Conservation (phyloP, 345 rosid genomes). For the Odontarrhena argentea region DNA sequence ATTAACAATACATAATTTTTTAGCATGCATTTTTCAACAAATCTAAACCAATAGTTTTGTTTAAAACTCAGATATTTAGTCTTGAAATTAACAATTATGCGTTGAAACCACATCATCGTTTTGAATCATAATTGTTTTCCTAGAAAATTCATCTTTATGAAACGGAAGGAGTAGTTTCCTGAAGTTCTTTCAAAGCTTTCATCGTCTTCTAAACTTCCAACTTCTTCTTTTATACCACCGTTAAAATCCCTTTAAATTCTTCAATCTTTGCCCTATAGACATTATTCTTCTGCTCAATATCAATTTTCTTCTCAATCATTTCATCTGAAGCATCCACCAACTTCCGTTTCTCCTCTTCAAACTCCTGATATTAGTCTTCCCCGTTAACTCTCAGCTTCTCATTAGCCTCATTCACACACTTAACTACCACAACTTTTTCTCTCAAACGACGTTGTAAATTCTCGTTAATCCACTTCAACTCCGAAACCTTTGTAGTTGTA, state of each 20-base stretch:
- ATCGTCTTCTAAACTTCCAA: constrained; percentile 57
- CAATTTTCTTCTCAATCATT: constrained; percentile 59
- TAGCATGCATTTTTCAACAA: too few relatives aligned
- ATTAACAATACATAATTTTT: too few relatives aligned
- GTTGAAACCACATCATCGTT: too few relatives aligned
- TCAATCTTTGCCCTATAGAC: constrained; percentile 63
- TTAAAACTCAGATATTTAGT: too few relatives aligned
- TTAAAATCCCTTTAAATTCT: constrained; percentile 60
- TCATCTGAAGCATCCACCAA: constrained; percentile 64
- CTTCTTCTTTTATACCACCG: constrained; percentile 50
- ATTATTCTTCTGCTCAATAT: constrained; percentile 57
- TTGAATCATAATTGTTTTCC: too few relatives aligned
- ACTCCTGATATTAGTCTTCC: constrained; percentile 46
- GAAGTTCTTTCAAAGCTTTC: constrained; percentile 58
- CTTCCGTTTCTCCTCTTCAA: constrained; percentile 56
- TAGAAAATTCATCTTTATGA: too few relatives aligned
- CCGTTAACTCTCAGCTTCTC: constrained; percentile 64
- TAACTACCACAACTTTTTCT: constrained; percentile 56
- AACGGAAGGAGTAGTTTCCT: constrained; percentile 49
- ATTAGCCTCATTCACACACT: constrained; percentile 54
- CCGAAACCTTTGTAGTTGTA: constrained; percentile 44
- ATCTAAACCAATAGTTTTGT: too few relatives aligned
- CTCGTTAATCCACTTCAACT: constrained; percentile 47
- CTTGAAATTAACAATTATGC: too few relatives aligned
- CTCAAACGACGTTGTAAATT: constrained; percentile 50